Evolutionary conservation across 495 filamentous ascomycete species (phyloP).

Genomic region (Pyronema domesticum): DNA sequence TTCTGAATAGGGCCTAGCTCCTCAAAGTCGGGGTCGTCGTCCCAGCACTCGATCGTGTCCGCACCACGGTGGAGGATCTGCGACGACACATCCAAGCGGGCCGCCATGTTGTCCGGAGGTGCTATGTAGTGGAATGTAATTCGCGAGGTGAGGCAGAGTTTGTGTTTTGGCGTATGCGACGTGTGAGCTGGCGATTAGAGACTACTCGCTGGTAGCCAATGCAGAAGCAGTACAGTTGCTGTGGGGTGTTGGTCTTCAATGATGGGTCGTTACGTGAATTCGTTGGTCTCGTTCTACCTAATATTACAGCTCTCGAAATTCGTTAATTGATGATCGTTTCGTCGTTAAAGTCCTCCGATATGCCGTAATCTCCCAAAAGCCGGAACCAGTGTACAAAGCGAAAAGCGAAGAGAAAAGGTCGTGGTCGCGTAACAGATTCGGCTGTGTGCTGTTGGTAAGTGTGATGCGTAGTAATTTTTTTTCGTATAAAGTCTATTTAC

Average conservation of each 20-base stretch:
- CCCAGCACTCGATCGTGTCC: slow-evolving; percentile 25
- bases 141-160: not conserved
- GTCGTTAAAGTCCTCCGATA: not conserved
- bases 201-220: slow-evolving; percentile 1
- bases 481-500: not conserved
- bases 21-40: slow-evolving; percentile 25
- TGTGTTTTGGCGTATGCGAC: not conserved
- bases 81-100: slow-evolving; percentile 19
- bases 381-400: not conserved
- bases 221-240: not conserved
- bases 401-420: not conserved
- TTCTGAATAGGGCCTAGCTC: slow-evolving; percentile 16
- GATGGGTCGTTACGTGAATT: slow-evolving; percentile 1
- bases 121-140: not conserved
- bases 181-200: slow-evolving; percentile 6
- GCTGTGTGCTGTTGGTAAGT: not conserved
- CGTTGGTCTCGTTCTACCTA: slow-evolving; percentile 4
- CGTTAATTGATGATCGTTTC: slow-evolving; percentile 3
- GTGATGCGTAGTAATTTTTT: not conserved
- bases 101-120: slow-evolving; percentile 2
- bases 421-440: not conserved
- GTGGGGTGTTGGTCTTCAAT: not conserved
- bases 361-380: not conserved
- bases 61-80: slow-evolving; percentile 19
- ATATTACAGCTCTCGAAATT: slow-evolving; percentile 2